Percentiles rank a stretch among this genome's conserved stretches.
These are phyloP conservation scores for Lasiodiplodia gonubiensis DNA, from an alignment of 2,329 filamentous ascomycete genomes.

Conservation along the genomic window DNA sequence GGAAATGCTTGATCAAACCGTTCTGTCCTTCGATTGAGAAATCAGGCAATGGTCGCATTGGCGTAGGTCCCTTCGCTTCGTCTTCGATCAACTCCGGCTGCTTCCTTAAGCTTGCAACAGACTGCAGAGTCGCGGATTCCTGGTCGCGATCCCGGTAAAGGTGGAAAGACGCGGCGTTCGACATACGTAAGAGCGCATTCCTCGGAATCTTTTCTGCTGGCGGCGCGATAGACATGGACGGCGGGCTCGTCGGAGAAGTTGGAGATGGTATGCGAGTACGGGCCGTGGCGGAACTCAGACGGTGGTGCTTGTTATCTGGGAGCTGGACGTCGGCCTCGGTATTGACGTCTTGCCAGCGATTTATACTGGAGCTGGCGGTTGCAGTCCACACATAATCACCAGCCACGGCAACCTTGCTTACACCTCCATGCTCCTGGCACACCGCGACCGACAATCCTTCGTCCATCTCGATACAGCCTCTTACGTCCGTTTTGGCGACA, in stretches of 20 bases:
- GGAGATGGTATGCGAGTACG: slow-evolving; percentile 49
- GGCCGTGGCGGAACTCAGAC: slow-evolving; percentile 56
- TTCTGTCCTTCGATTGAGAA: slow-evolving; percentile 85
- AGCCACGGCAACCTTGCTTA: slow-evolving; percentile 67
- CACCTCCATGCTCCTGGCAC: slow-evolving; percentile 87
- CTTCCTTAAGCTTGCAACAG: slow-evolving; percentile 59
- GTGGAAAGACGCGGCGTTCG: slow-evolving; percentile 81
- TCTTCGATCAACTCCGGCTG: slow-evolving; percentile 62
- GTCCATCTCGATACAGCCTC: slow-evolving; percentile 76
- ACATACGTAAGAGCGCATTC: slow-evolving; percentile 79
- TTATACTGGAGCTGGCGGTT: slow-evolving; percentile 88
- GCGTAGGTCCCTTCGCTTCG: slow-evolving; percentile 55
- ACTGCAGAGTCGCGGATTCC: slow-evolving; percentile 61
- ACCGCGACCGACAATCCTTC: slow-evolving; percentile 90
- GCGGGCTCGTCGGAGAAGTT: slow-evolving; percentile 43
- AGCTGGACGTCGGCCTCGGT: slow-evolving; percentile 72
- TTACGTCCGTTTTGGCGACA: slow-evolving; percentile 94
- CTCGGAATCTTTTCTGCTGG: slow-evolving; percentile 72
- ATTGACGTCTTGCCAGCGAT: slow-evolving; percentile 87
- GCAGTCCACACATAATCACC: slow-evolving; percentile 87
- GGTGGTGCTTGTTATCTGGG: slow-evolving; percentile 55
- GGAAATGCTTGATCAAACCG: slow-evolving; percentile 88
- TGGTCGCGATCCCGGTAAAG: slow-evolving; percentile 59
- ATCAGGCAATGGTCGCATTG: slow-evolving; percentile 53
- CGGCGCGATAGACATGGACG: slow-evolving; percentile 41